Evolutionary conservation across 352 stramenopile species (phyloP).

Genomic region (Phytophthora hibernalis): DNA sequence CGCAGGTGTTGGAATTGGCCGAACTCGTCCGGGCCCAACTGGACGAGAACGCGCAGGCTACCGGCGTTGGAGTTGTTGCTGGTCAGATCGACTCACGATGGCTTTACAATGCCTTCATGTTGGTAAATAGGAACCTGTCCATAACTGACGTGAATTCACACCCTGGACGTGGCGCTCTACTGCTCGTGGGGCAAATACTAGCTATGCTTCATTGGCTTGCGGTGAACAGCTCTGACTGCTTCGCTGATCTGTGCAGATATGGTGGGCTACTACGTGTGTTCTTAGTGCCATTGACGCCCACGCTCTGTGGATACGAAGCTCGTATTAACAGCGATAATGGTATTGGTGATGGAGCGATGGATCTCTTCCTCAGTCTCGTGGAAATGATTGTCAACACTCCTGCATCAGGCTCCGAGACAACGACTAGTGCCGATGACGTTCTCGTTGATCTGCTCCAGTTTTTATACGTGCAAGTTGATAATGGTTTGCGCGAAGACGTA

Average conservation of each 20-base stretch:
- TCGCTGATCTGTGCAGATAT: constrained; percentile 39
- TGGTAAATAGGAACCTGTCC: constrained; percentile 22
- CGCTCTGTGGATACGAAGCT: constrained; percentile 20
- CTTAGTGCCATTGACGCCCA: constrained; percentile 20
- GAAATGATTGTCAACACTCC: constrained; percentile 39
- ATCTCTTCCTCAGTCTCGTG: constrained; percentile 45
- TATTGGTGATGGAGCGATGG: constrained; percentile 13
- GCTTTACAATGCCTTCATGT: constrained; percentile 32
- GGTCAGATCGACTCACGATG: constrained; percentile 34
- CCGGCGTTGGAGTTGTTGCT: constrained; percentile 13
- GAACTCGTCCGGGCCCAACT: constrained; percentile 28
- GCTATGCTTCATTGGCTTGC: constrained; percentile 44
- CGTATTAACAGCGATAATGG: constrained; percentile 1
- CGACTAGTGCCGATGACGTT: constrained; percentile 40
- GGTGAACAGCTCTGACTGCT: constrained; percentile 31
- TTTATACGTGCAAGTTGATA: constrained; percentile 52
- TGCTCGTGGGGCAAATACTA: constrained; percentile 42
- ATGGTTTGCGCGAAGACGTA: constrained; percentile 36
- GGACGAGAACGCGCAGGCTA: constrained; percentile 22
- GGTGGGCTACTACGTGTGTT: constrained; percentile 37
- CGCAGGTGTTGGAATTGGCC: constrained; percentile 41
- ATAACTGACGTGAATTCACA: neutral
- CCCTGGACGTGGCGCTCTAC: constrained; percentile 4
- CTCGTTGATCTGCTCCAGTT: constrained; percentile 48
- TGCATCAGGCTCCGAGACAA: constrained; percentile 31